A percentile compares a stretch with the other conserved stretches of the same genome.
Conservation (phyloP, 1,284 basidiomycete genomes). For the Irpex sp. region DNA sequence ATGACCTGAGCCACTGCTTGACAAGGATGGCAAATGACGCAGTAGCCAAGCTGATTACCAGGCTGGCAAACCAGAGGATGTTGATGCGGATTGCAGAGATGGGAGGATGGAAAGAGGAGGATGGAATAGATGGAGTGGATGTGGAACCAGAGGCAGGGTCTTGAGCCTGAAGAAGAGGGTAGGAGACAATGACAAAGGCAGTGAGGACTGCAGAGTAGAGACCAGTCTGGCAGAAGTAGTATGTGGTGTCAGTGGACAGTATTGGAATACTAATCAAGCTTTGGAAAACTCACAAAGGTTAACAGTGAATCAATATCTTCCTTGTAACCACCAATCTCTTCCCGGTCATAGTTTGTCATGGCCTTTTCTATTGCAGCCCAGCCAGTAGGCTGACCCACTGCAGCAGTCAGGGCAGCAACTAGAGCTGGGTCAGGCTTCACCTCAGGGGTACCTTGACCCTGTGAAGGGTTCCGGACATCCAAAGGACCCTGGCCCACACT, state of each 20-base stretch:
- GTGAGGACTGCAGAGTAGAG: slow-evolving; percentile 14
- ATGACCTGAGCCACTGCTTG: slow-evolving; percentile 15
- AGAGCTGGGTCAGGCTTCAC: no score
- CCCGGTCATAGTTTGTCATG: no score
- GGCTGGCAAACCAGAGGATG: slow-evolving; percentile 11
- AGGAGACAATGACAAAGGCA: slow-evolving; percentile 12
- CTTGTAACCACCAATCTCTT: neutral
- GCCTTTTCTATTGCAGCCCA: no score
- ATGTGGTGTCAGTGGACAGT: no score
- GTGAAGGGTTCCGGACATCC: no score
- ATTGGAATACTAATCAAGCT: no score
- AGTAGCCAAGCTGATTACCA: slow-evolving; percentile 11
- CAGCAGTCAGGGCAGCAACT: no score
- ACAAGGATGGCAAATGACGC: slow-evolving; percentile 13
- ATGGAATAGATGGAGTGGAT: neutral
- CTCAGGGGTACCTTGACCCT: no score
- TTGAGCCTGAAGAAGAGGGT: slow-evolving; percentile 2
- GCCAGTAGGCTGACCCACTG: no score
- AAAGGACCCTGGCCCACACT: no score
- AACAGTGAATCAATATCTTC: neutral
- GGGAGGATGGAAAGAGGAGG: neutral
- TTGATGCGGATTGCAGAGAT: slow-evolving; percentile 2
- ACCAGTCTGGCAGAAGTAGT: slow-evolving; percentile 5
- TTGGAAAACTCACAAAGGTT: neutral
- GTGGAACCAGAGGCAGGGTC: no score